Conservation (phyloP, 179 eudicot genomes). For the Monotropa hypopitys region DNA sequence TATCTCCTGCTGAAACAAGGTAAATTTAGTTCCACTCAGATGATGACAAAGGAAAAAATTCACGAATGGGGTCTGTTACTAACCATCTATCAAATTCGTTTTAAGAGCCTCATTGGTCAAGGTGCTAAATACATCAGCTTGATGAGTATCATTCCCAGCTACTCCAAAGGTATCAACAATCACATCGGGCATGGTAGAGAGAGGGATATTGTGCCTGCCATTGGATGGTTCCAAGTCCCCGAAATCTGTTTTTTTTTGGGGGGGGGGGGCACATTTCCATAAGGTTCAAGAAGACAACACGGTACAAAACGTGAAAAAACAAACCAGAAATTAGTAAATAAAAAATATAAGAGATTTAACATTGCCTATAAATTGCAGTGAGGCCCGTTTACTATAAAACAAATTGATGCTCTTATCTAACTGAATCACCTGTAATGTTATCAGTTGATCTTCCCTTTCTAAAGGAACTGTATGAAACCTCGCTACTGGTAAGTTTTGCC, state of each 20-base stretch:
- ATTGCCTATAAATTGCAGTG: no score
- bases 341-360: not conserved
- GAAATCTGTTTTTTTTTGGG: no score
- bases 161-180: conserved; percentile 18
- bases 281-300: not conserved
- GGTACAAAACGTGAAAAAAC: not conserved
- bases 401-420: not conserved
- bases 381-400: not conserved
- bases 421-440: conserved; percentile 34
- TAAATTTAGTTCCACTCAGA: conserved; percentile 5
- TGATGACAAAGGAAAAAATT: not conserved
- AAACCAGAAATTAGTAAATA: not conserved
- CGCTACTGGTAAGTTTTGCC: conserved; percentile 60
- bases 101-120: conserved; percentile 7
- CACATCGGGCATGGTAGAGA: conserved; percentile 21
- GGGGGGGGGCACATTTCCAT: not conserved
- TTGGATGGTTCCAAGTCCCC: conserved; percentile 26
- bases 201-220: conserved; percentile 17
- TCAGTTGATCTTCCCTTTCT: conserved; percentile 36
- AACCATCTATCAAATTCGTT: conserved; percentile 12
- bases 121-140: conserved; percentile 22
- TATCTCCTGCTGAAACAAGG: conserved; percentile 21
- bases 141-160: conserved; percentile 10
- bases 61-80: not conserved
- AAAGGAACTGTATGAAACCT: conserved; percentile 33